These are phyloP conservation scores for Physaria fendleri DNA, from an alignment of 345 rosid genomes.

Conservation along the genomic window DNA sequence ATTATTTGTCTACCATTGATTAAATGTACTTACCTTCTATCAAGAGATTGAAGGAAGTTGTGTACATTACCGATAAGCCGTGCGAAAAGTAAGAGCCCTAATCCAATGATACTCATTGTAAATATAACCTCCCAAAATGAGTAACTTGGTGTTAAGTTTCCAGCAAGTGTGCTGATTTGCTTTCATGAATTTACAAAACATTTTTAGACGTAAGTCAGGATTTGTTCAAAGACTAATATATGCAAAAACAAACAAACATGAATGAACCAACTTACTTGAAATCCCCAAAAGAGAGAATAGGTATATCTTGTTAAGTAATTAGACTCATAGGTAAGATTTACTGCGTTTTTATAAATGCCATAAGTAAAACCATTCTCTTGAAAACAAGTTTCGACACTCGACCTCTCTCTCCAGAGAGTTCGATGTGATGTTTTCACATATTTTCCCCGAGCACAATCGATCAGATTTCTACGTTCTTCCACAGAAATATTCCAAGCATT, in stretches of 20 bases:
- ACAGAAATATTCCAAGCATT: constrained; percentile 37
- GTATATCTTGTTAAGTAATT: constrained; percentile 46
- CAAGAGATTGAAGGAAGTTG: constrained; percentile 78
- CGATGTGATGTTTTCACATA: accelerated
- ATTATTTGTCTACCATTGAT: not conserved
- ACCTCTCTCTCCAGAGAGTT: constrained; percentile 26
- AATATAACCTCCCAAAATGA: constrained; percentile 62
- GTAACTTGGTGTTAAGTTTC: constrained; percentile 72
- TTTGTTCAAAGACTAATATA: not conserved
- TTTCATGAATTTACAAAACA: constrained; percentile 23
- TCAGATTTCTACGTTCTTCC: constrained; percentile 26
- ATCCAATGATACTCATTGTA: constrained; percentile 64
- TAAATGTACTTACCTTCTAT: constrained; percentile 42
- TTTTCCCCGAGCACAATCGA: constrained; percentile 50
- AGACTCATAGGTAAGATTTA: constrained; percentile 43
- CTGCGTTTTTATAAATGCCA: constrained; percentile 52
- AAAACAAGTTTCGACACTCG: constrained; percentile 47
- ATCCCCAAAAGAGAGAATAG: constrained; percentile 87
- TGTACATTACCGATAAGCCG: constrained; percentile 87
- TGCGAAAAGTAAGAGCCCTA: constrained; percentile 84
- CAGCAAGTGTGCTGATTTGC: constrained; percentile 93
- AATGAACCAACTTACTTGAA: constrained; percentile 50
- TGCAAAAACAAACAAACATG: not conserved
- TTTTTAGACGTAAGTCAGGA: not conserved
- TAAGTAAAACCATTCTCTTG: constrained; percentile 30